Evolutionary conservation across 202 grass and related monocot species (phyloP).

Genomic region (Alloteropsis angusta): DNA sequence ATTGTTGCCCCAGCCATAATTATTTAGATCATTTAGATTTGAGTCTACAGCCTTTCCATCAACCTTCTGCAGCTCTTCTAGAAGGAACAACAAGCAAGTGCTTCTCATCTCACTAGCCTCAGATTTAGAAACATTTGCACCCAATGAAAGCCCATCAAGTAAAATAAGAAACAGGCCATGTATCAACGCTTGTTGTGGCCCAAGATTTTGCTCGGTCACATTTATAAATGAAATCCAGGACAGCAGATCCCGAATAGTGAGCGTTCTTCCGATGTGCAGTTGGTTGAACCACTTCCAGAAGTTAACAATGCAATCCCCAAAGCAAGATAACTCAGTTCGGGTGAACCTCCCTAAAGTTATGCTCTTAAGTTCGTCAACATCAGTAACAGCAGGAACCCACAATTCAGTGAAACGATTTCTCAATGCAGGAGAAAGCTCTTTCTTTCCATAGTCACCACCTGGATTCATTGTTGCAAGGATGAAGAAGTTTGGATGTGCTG

Average conservation of each 20-base stretch:
- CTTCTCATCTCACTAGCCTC: slow-evolving; percentile 63
- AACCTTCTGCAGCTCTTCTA: slow-evolving; percentile 58
- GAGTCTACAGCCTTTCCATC: slow-evolving; percentile 27
- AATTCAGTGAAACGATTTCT: slow-evolving; percentile 93
- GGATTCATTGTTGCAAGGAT: slow-evolving; percentile 97
- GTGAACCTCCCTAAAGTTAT: slow-evolving; percentile 65
- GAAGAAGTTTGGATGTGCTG: slow-evolving; percentile 76
- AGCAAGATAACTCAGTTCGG: slow-evolving; percentile 38
- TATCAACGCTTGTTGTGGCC: slow-evolving; percentile 56
- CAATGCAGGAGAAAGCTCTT: slow-evolving; percentile 86
- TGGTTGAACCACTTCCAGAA: slow-evolving; percentile 98
- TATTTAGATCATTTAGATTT: slow-evolving; percentile 39
- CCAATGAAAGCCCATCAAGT: slow-evolving; percentile 88
- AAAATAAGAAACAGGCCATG: slow-evolving; percentile 90
- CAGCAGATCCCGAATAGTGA: slow-evolving; percentile 76
- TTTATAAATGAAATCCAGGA: slow-evolving; percentile 93
- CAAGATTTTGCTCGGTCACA: slow-evolving; percentile 51
- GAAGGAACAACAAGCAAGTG: slow-evolving; percentile 54
- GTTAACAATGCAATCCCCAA: slow-evolving; percentile 66
- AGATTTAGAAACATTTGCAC: slow-evolving; percentile 48
- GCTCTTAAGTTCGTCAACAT: slow-evolving; percentile 61
- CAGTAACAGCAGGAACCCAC: slow-evolving; percentile 82
- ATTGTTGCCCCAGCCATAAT: slow-evolving; percentile 75
- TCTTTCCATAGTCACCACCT: slow-evolving; percentile 95
- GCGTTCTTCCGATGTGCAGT: slow-evolving; percentile 58